A percentile compares a stretch with the other conserved stretches of the same genome.
phyloP scores from a whole-genome alignment of 441 rosid genomes.

The Gossypium lobatum region DNA sequence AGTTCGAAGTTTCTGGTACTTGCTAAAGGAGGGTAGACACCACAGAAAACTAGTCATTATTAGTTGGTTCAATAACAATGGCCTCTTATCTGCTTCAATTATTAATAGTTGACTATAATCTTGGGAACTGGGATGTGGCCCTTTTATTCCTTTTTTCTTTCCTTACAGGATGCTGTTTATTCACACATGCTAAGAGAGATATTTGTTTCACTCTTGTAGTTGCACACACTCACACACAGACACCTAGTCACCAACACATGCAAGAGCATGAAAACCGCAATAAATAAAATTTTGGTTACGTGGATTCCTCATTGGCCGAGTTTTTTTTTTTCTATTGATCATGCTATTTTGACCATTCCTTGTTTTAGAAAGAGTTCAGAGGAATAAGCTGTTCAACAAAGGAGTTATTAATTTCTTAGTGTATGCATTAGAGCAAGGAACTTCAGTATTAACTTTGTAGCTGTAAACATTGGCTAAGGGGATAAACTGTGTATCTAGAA shows the following conservation, averaged over 20 bases:
- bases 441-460: background rate
- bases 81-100: background rate
- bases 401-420: background rate
- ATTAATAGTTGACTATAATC: background rate
- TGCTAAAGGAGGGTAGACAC: background rate
- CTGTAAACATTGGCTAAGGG: conserved; percentile 4
- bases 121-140: background rate
- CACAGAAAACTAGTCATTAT: background rate
- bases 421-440: background rate
- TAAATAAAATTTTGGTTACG: background rate
- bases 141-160: background rate
- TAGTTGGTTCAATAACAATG: background rate
- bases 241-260: background rate
- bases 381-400: background rate
- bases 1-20: background rate
- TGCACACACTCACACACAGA: no score
- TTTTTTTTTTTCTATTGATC: background rate
- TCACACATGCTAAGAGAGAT: background rate
- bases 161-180: background rate
- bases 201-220: background rate
- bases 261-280: background rate
- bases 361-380: background rate
- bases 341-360: background rate
- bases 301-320: background rate
- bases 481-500: background rate